A percentile compares a stretch with the other conserved stretches of the same genome.
Evolutionary conservation across 2,329 filamentous ascomycete species (phyloP).

Genomic region (Epichloe uncinata): DNA sequence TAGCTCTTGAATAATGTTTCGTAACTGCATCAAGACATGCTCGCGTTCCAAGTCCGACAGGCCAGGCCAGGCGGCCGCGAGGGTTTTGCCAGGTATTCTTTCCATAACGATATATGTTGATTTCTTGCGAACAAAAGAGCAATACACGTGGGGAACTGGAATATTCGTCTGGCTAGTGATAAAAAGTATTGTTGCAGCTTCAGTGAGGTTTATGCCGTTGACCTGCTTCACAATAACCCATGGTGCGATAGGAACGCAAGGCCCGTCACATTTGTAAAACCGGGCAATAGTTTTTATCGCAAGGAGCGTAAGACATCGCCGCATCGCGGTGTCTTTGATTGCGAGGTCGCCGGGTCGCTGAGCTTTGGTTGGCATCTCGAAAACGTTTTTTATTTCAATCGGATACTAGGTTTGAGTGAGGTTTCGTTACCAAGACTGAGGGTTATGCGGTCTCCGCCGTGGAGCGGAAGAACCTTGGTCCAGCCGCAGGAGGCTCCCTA

Average conservation of each 20-base stretch:
- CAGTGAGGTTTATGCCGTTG: conserved; percentile 5
- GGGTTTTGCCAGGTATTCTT: conserved; percentile 13
- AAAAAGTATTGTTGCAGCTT: conserved; percentile 12
- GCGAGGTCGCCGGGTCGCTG: not conserved
- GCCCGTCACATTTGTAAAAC: not conserved
- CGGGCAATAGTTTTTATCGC: not conserved
- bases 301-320: not conserved
- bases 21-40: conserved; percentile 12
- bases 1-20: conserved; percentile 12
- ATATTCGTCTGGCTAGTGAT: conserved; percentile 11
- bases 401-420: not conserved
- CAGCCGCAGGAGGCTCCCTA: not conserved
- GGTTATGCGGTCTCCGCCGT: not conserved
- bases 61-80: conserved; percentile 8
- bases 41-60: conserved; percentile 5
- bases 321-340: not conserved
- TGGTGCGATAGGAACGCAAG: not conserved
- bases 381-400: not conserved
- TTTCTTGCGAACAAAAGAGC: conserved; percentile 23
- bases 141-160: conserved; percentile 11
- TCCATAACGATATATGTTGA: conserved; percentile 34
- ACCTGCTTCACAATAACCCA: not conserved
- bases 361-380: not conserved
- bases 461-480: not conserved
- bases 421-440: not conserved